phyloP scores from a whole-genome alignment of 441 rosid genomes.

The Syzygium malaccense region DNA sequence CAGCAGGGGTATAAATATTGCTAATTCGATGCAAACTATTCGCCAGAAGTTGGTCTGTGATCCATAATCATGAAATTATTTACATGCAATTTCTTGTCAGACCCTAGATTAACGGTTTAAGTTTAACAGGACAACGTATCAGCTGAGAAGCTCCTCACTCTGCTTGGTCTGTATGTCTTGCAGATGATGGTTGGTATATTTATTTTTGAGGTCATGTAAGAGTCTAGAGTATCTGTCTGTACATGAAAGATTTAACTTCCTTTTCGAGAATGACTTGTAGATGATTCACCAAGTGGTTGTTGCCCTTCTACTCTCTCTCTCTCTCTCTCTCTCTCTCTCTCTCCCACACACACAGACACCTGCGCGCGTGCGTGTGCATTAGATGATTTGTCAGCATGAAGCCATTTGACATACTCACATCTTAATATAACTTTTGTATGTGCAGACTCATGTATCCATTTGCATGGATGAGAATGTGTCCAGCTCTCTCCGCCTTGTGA shows the following conservation, averaged over 20 bases:
- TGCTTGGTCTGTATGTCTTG: conserved; percentile 66
- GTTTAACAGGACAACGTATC: conserved; percentile 42
- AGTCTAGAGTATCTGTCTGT: not conserved
- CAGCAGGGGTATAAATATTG: conserved; percentile 52
- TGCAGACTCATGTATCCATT: conserved; percentile 65
- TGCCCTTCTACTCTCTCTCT: not conserved
- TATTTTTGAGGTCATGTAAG: not conserved
- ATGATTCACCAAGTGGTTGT: not conserved
- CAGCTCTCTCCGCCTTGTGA: conserved; percentile 31
- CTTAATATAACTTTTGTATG: not conserved
- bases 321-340: not conserved
- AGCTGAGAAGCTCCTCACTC: conserved; percentile 46
- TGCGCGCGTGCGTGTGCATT: not conserved
- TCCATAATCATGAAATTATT: not conserved
- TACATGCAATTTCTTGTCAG: not conserved
- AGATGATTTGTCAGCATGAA: not conserved
- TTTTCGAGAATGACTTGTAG: not conserved
- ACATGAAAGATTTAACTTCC: not conserved
- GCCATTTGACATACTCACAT: not conserved
- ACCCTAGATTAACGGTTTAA: not conserved
- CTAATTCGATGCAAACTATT: conserved; percentile 44
- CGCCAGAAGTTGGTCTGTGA: conserved; percentile 48
- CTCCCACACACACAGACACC: not conserved
- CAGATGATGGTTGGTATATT: conserved; percentile 58
- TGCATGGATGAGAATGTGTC: conserved; percentile 26